Conservation (phyloP, 345 rosid species). For the Salix udensis region DNA sequence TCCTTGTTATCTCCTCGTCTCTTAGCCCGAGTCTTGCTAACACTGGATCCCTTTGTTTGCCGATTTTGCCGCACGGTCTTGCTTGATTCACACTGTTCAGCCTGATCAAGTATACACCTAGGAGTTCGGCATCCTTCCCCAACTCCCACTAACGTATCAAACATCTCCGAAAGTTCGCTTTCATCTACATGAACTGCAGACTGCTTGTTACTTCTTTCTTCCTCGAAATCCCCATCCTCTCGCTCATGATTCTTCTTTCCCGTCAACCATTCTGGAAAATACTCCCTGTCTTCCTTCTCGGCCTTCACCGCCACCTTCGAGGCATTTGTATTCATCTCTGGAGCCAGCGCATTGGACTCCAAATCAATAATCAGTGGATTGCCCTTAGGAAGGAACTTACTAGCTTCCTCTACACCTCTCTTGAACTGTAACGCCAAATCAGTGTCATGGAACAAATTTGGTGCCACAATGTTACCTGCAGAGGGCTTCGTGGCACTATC, state of each 20-base stretch:
- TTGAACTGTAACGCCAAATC: constrained; percentile 64
- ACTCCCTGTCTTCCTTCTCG: constrained; percentile 30
- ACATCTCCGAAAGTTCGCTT: constrained; percentile 58
- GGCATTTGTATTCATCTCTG: constrained; percentile 10
- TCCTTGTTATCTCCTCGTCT: constrained; percentile 52
- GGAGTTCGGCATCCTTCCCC: constrained; percentile 8
- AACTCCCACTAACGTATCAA: constrained; percentile 51
- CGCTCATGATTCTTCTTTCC: constrained; percentile 60
- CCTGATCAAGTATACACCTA: neutral
- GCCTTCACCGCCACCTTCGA: constrained; percentile 25
- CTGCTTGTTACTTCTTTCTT: constrained; percentile 62
- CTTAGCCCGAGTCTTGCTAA: constrained; percentile 47
- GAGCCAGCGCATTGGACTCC: constrained; percentile 11
- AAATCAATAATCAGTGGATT: constrained; percentile 39
- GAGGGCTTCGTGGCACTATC: constrained; percentile 9
- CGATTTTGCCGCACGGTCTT: constrained; percentile 25
- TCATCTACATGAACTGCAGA: constrained; percentile 51
- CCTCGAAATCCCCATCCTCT: constrained; percentile 40
- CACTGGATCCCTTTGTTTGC: constrained; percentile 41
- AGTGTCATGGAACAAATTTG: constrained; percentile 45
- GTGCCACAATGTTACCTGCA: constrained; percentile 31
- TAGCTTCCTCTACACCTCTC: constrained; percentile 83
- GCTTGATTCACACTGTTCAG: constrained; percentile 7
- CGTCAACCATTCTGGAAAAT: constrained; percentile 25
- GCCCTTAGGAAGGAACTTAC: constrained; percentile 68